Percentiles rank a stretch among this genome's conserved stretches.
These are phyloP conservation scores for Begonia fuchsioides DNA, from an alignment of 306 rosid genomes.

Conservation along the genomic window DNA sequence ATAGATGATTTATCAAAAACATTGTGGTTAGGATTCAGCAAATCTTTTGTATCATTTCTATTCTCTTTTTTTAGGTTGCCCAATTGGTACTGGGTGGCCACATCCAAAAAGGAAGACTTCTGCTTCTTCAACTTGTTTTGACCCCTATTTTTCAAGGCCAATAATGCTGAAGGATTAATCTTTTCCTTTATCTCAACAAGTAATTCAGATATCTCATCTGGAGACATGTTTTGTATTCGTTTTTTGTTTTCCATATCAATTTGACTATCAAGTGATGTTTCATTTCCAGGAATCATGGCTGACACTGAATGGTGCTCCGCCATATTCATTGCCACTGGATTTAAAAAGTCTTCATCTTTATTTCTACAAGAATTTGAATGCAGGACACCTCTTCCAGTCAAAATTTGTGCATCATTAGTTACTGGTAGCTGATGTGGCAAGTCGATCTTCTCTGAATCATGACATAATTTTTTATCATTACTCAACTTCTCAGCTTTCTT, in stretches of 20 bases:
- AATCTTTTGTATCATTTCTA: slow-evolving; percentile 16
- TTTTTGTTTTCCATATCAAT: slow-evolving; percentile 67
- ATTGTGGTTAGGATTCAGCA: slow-evolving; percentile 14
- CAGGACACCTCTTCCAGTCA: background rate
- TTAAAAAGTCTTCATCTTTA: background rate
- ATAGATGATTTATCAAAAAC: slow-evolving; percentile 8
- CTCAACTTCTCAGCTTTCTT: slow-evolving; percentile 13
- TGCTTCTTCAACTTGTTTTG: slow-evolving; percentile 36
- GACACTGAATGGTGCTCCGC: slow-evolving; percentile 15
- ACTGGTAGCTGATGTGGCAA: slow-evolving; percentile 8
- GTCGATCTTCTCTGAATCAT: slow-evolving; percentile 15
- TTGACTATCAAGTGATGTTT: slow-evolving; percentile 42
- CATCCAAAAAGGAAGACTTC: slow-evolving; percentile 17
- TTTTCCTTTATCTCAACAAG: slow-evolving; percentile 66
- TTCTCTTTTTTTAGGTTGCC: slow-evolving; percentile 16
- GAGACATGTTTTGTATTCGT: slow-evolving; percentile 48
- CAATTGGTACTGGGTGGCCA: slow-evolving; percentile 9
- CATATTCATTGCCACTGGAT: slow-evolving; percentile 8
- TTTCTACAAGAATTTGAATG: background rate
- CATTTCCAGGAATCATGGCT: slow-evolving; percentile 15
- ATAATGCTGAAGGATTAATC: slow-evolving; percentile 42
- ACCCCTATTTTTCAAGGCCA: slow-evolving; percentile 55
- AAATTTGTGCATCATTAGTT: slow-evolving; percentile 1
- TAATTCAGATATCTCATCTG: slow-evolving; percentile 62
- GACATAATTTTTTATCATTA: slow-evolving; percentile 12